These are phyloP conservation scores for Pouteria glomerata DNA, from an alignment of 148 eudicot species.

Conservation along the genomic window DNA sequence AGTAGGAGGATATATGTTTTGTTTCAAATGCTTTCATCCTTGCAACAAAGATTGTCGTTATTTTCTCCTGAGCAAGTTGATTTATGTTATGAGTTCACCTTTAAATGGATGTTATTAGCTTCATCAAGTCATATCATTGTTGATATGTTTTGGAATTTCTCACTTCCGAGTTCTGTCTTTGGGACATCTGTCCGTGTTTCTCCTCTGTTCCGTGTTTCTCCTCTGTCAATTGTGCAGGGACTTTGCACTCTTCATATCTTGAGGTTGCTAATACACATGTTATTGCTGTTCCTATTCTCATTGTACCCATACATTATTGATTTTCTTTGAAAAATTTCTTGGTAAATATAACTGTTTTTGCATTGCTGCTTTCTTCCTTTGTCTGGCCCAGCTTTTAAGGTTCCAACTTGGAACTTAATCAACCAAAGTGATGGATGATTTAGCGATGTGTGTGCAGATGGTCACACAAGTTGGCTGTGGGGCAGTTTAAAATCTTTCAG, in stretches of 20 bases:
- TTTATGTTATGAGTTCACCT: no score
- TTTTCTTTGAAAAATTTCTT: not conserved
- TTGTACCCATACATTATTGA: not conserved
- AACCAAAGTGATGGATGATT: not conserved
- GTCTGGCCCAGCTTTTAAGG: not conserved
- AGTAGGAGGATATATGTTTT: no score
- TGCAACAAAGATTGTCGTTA: no score
- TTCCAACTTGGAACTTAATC: not conserved
- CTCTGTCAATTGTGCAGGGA: not conserved
- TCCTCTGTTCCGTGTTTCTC: not conserved
- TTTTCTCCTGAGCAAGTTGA: no score
- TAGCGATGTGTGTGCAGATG: not conserved
- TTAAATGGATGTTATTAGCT: no score
- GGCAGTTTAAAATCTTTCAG: not conserved
- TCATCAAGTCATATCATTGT: no score
- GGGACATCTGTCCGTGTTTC: no score
- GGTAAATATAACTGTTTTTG: not conserved
- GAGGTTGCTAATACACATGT: not conserved
- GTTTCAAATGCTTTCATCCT: no score
- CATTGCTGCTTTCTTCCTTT: not conserved
- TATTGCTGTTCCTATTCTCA: not conserved
- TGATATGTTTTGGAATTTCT: no score
- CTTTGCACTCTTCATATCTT: not conserved
- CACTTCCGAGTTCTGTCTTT: no score
- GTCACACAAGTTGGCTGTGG: not conserved